phyloP scores from a whole-genome alignment of 2,329 filamentous ascomycete genomes.

The Claviceps paspali region DNA sequence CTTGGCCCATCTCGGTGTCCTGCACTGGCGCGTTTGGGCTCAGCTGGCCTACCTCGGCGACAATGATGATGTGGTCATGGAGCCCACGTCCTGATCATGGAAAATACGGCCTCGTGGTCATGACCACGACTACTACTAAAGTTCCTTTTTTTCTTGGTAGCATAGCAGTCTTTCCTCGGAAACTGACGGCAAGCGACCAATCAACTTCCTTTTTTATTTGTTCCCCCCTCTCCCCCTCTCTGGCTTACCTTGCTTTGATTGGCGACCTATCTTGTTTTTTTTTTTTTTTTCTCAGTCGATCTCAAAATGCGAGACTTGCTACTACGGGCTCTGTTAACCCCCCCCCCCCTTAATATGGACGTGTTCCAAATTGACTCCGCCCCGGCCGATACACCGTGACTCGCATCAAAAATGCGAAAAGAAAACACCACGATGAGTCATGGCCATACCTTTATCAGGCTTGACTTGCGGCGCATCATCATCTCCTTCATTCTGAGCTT shows the following conservation, averaged over 20 bases:
- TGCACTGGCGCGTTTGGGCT: slow-evolving; percentile 86
- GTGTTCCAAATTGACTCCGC: background rate
- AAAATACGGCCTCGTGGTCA: background rate
- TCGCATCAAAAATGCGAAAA: too few relatives aligned
- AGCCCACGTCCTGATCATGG: slow-evolving; percentile 6
- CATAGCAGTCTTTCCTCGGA: too few relatives aligned
- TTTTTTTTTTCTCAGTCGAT: background rate
- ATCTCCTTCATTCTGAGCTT: background rate
- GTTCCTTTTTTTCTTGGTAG: too few relatives aligned
- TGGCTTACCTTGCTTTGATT: background rate
- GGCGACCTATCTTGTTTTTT: background rate
- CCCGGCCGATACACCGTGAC: too few relatives aligned
- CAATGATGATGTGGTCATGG: slow-evolving; percentile 19
- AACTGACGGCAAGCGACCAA: too few relatives aligned
- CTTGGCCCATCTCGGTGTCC: slow-evolving; percentile 65
- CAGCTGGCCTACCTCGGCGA: slow-evolving; percentile 51
- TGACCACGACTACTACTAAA: background rate
- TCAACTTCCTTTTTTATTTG: too few relatives aligned
- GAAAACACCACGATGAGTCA: background rate
- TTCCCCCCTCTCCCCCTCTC: too few relatives aligned
- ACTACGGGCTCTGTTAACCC: background rate
- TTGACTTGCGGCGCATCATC: background rate
- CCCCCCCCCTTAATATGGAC: background rate
- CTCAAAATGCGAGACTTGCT: background rate
- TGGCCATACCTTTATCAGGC: background rate